phyloP scores from a whole-genome alignment of 768 basidiomycete genomes.

The Pisolithus albus region DNA sequence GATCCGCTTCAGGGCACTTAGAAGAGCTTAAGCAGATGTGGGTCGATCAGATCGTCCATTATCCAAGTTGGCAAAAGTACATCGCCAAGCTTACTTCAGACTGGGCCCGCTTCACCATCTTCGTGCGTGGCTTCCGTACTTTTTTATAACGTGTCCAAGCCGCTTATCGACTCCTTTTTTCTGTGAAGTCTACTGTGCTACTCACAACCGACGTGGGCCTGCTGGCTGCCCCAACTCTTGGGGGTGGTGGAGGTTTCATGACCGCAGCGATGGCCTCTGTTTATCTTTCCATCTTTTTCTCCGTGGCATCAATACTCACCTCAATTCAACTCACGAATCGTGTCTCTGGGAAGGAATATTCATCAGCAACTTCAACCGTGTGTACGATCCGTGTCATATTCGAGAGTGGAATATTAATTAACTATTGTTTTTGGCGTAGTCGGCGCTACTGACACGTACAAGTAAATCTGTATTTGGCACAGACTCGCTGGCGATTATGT shows the following conservation, averaged over 20 bases:
- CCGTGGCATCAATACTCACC: slow-evolving; percentile 6
- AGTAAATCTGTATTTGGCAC: slow-evolving; percentile 25
- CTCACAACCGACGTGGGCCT: slow-evolving; percentile 29
- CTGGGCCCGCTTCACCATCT: slow-evolving; percentile 9
- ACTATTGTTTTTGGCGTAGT: not conserved
- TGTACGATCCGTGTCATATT: slow-evolving; percentile 7
- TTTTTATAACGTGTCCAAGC: not conserved
- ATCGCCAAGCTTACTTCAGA: slow-evolving; percentile 1
- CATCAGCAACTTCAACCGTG: slow-evolving; percentile 34
- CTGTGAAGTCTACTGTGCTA: slow-evolving; percentile 27
- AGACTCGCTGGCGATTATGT: slow-evolving; percentile 42
- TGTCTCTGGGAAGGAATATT: slow-evolving; percentile 30
- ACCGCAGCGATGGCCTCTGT: slow-evolving; percentile 1
- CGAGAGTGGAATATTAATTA: not conserved
- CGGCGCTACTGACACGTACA: slow-evolving; percentile 4
- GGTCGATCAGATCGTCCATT: slow-evolving; percentile 5
- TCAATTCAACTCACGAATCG: slow-evolving; percentile 5
- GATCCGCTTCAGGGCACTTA: slow-evolving; percentile 21
- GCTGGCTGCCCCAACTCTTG: slow-evolving; percentile 12
- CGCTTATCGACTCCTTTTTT: not conserved
- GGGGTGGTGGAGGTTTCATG: slow-evolving; percentile 1
- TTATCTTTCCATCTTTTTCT: slow-evolving; percentile 5
- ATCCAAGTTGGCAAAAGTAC: slow-evolving; percentile 6
- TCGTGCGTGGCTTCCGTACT: not conserved
- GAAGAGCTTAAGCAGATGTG: slow-evolving; percentile 4